These are phyloP conservation scores for Claviceps digitariae DNA, from an alignment of 2,329 filamentous ascomycete species.

Conservation along the genomic window DNA sequence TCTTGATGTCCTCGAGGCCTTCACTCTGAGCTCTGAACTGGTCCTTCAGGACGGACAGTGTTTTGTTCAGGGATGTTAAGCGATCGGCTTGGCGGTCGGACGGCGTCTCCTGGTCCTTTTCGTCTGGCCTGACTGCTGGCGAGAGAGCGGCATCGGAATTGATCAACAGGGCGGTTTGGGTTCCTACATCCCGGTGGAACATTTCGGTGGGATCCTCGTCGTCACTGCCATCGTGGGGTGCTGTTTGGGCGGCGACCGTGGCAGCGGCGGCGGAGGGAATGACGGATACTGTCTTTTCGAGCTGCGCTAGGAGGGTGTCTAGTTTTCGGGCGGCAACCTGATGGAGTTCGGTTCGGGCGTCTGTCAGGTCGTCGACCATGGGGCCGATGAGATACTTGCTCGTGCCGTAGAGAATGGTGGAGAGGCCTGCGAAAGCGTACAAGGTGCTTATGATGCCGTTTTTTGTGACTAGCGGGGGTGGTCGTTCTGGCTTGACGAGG, in stretches of 20 bases:
- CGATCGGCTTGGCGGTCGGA: conserved; percentile 27
- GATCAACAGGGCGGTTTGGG: conserved; percentile 48
- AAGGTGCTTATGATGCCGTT: conserved; percentile 44
- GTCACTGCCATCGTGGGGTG: conserved; percentile 22
- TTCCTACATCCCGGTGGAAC: conserved; percentile 69
- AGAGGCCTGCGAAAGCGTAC: conserved; percentile 42
- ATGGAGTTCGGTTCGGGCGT: conserved; percentile 40
- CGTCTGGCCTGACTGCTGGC: conserved; percentile 3
- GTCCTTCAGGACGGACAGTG: conserved; percentile 29
- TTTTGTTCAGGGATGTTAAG: conserved; percentile 28
- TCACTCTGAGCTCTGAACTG: conserved; percentile 31
- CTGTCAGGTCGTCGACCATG: conserved; percentile 39
- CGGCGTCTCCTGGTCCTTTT: conserved; percentile 12
- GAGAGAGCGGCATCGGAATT: conserved; percentile 2
- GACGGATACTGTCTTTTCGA: conserved; percentile 46
- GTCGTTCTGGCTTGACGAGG: conserved; percentile 40
- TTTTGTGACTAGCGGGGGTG: conserved; percentile 50
- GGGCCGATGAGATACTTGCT: conserved; percentile 55
- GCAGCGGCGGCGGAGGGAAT: conserved; percentile 28
- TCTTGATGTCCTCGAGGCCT: conserved; percentile 36
- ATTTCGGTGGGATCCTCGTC: conserved; percentile 59
- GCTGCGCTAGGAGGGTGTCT: conserved; percentile 31
- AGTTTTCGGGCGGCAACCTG: conserved; percentile 32
- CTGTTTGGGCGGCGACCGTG: conserved; percentile 5
- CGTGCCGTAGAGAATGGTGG: conserved; percentile 55